Evolutionary conservation across 1,139 yeast genomes (phyloP), one percentile per base, ranked within the genome.

Genomic region (Saccharomycopsis hybrid): DNA sequence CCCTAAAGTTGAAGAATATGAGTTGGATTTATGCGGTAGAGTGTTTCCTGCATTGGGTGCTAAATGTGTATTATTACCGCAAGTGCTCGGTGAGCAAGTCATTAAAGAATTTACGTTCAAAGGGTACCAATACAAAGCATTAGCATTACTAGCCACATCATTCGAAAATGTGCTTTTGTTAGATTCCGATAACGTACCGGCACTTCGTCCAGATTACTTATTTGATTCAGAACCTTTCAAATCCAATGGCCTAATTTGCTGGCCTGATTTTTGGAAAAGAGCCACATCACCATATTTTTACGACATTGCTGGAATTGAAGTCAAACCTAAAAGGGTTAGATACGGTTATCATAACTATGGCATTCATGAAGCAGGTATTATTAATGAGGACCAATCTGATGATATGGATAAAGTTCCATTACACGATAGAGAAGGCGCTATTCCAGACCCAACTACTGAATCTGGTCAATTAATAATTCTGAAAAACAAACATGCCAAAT

Each of bases 391-490:
- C 24, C 66, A 65, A 28, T 59, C 65, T 11, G 66, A 65, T 54
- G 60, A 64, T 9, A 18, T 18, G 18, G 18, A 18, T 18, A 18
- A 28, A n/a, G 69, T 76, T 2, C 86, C 90, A 25, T 71, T 79
- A 57, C 90, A 84, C 60, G 87, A 83, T 59, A 69, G 82, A 46
- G 68, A 72, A 53, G 87, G 87, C 3, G 74, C 90, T 4, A 76
- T 87, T 42, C 95, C 95, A 2, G 94, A 85, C 59, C 86, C 85
- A 27, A 76, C 88, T 2, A 78, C 85, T 3, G 96, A 88, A 63
- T 82, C 90, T 8, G 96, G 96, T 2, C 95, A 87, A 65, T 62
- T 88, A 50, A 71, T 84, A 74, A 72, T 86, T 30, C 76, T 81
- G 51, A 87, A 87, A 62, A 67, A 69, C 32, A 70, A 76, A 1